phyloP scores from a whole-genome alignment of 129 eudicot species.

The Artemisia annua region DNA sequence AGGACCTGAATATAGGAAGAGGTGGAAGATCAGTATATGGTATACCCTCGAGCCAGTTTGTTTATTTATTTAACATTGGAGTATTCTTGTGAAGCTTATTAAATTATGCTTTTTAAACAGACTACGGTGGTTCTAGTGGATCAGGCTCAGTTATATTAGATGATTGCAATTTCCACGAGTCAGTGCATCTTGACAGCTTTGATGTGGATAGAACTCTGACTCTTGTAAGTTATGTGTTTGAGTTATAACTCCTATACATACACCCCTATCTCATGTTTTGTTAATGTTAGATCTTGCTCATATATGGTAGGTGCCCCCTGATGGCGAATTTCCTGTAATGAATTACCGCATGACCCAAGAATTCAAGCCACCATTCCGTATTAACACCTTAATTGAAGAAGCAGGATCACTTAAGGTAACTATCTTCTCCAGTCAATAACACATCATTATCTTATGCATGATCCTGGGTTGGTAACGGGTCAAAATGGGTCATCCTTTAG shows the following conservation, averaged over 20 bases:
- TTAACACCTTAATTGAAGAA: conserved; percentile 79
- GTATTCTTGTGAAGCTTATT: conserved; percentile 22
- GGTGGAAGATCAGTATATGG: conserved; percentile 77
- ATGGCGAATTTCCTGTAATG: conserved; percentile 98
- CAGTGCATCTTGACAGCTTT: conserved; percentile 83
- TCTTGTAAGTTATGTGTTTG: conserved; percentile 48
- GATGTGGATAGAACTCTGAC: conserved; percentile 87
- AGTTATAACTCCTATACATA: conserved; percentile 1
- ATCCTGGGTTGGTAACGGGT: conserved; percentile 27
- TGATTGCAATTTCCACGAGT: conserved; percentile 97
- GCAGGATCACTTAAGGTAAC: conserved; percentile 80
- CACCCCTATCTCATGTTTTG: conserved; percentile 18
- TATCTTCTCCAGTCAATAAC: neutral
- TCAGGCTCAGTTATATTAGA: conserved; percentile 87
- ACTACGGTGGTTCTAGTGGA: conserved; percentile 81
- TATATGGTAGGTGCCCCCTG: conserved; percentile 72
- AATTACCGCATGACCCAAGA: conserved; percentile 97
- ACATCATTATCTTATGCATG: neutral
- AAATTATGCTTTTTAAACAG: conserved; percentile 35
- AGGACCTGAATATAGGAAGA: conserved; percentile 84
- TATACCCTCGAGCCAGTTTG: conserved; percentile 32
- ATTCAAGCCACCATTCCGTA: conserved; percentile 88
- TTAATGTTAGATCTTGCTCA: conserved; percentile 15
- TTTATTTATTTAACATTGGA: conserved; percentile 2
- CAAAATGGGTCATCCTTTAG: neutral